Conservation (phyloP, 108 stramenopile genomes). For the Nannochloropsis gaditana region DNA sequence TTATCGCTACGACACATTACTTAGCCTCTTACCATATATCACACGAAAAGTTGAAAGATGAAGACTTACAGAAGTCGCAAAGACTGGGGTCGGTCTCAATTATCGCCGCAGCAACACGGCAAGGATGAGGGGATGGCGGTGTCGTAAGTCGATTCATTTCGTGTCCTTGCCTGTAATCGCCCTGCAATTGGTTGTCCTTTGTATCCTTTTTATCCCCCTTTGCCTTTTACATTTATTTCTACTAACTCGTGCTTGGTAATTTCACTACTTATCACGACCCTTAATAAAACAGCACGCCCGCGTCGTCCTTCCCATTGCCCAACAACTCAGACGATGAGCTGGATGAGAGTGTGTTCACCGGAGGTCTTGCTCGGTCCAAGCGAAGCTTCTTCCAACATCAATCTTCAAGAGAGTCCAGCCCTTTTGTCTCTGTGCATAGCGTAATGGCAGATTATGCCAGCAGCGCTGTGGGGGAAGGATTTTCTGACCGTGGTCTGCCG, state of each 20-base stretch:
- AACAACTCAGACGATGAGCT: not conserved
- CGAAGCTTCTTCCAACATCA: not conserved
- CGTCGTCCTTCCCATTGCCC: not conserved
- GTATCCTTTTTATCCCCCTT: not conserved
- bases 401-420: not conserved
- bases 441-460: not conserved
- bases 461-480: not conserved
- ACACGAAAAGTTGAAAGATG: not conserved
- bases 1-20: too few species aligned
- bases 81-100: not conserved
- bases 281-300: not conserved
- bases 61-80: not conserved
- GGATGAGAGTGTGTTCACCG: conserved; percentile 1
- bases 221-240: not conserved
- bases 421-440: not conserved
- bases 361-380: not conserved
- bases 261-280: not conserved
- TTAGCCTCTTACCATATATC: too few species aligned
- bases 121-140: not conserved
- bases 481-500: not conserved
- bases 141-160: not conserved
- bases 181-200: not conserved
- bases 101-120: not conserved
- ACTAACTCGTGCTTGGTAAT: not conserved
- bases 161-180: not conserved